Percentiles rank a stretch among this genome's conserved stretches.
Evolutionary conservation across 1,139 yeast genomes (phyloP).

Genomic region (Blastobotrys buckinghamii): DNA sequence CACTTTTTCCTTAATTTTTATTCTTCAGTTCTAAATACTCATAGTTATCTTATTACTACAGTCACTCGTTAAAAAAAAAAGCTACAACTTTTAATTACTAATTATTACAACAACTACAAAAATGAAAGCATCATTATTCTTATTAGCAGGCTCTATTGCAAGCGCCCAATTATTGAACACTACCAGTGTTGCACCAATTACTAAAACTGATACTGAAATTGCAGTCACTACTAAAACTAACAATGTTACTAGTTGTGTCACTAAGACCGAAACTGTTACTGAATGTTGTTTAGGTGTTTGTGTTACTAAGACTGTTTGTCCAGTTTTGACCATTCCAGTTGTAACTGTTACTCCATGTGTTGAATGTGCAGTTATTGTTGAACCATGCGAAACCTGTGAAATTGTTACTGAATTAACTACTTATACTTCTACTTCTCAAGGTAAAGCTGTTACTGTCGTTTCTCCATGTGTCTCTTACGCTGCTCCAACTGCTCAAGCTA

Average conservation of each 20-base stretch:
- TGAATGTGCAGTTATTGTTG: slow-evolving; percentile 15
- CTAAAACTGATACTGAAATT: slow-evolving; percentile 9
- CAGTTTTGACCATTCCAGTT: slow-evolving; percentile 23
- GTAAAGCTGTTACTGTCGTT: slow-evolving; percentile 17
- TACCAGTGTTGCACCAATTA: slow-evolving; percentile 5
- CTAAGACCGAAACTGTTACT: slow-evolving; percentile 24
- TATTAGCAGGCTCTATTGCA: slow-evolving; percentile 2
- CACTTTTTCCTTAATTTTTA: too few species aligned
- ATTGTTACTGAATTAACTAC: slow-evolving; percentile 17
- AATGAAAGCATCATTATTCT: not conserved
- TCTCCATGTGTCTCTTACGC: slow-evolving; percentile 18
- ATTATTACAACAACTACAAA: not conserved
- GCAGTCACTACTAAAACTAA: slow-evolving; percentile 6
- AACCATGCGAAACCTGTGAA: slow-evolving; percentile 19
- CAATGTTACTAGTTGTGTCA: slow-evolving; percentile 16
- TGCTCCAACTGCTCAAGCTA: slow-evolving; percentile 6
- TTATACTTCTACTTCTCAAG: slow-evolving; percentile 16
- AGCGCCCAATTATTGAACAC: slow-evolving; percentile 5
- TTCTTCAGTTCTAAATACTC: too few species aligned
- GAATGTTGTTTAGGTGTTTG: slow-evolving; percentile 26
- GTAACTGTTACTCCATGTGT: slow-evolving; percentile 19
- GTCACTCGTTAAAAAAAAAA: too few species aligned
- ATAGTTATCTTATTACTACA: too few species aligned
- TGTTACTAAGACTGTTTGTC: slow-evolving; percentile 20
- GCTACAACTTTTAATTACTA: too few species aligned